These are phyloP conservation scores for Solanum clarkiae DNA, from an alignment of 257 asterid species.

Conservation along the genomic window DNA sequence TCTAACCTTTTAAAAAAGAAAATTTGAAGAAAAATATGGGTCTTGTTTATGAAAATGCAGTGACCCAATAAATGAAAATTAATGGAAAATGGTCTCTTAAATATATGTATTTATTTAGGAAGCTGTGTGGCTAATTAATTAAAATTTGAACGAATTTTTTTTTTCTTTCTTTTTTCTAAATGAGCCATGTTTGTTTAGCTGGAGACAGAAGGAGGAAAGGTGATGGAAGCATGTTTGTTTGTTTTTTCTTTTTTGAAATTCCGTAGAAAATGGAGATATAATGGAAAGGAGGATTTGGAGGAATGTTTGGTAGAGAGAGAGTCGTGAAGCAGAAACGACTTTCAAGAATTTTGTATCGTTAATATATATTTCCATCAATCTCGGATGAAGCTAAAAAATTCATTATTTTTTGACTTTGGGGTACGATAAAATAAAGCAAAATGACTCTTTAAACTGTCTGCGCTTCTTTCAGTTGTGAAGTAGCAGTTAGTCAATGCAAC, in stretches of 20 bases:
- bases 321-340: neutral
- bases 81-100: neutral
- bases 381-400: too few relatives aligned
- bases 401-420: too few relatives aligned
- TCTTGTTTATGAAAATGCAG: neutral
- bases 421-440: too few relatives aligned
- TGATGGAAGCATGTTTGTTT: constrained; percentile 1
- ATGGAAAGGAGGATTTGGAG: constrained; percentile 6
- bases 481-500: too few relatives aligned
- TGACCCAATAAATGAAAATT: neutral
- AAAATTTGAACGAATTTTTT: neutral
- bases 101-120: neutral
- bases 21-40: neutral
- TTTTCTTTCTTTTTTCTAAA: neutral
- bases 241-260: neutral
- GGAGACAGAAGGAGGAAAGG: constrained; percentile 1
- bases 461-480: too few relatives aligned
- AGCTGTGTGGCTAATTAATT: neutral
- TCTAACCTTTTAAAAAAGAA: neutral
- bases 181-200: constrained; percentile 12
- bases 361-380: neutral
- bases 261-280: constrained; percentile 33
- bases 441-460: too few relatives aligned
- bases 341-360: neutral
- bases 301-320: constrained; percentile 1